These are phyloP conservation scores for Wickerhamiella brachini DNA, from an alignment of 805 yeast genomes.

Conservation along the genomic window DNA sequence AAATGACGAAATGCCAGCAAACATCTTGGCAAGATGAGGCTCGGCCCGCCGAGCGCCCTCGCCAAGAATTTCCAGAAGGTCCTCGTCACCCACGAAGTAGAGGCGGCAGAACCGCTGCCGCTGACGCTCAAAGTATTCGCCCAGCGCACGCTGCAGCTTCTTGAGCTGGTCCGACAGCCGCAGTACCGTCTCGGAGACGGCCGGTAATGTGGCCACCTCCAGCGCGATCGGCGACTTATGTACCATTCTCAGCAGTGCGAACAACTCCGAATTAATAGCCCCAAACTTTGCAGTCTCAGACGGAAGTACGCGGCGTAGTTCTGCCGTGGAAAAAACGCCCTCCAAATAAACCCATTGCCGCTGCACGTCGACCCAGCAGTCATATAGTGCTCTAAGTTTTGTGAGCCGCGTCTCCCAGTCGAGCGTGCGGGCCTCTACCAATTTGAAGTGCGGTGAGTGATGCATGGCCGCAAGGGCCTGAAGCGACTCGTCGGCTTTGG, in stretches of 20 bases:
- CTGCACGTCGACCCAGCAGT: constrained; percentile 72
- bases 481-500: constrained; percentile 45
- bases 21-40: constrained; percentile 56
- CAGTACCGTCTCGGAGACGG: constrained; percentile 33
- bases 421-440: constrained; percentile 44
- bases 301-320: constrained; percentile 51
- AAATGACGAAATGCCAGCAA: constrained; percentile 44
- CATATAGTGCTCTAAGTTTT: constrained; percentile 37
- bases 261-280: constrained; percentile 47
- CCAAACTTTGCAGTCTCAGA: constrained; percentile 54
- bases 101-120: constrained; percentile 67
- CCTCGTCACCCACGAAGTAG: constrained; percentile 84
- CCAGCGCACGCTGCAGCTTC: constrained; percentile 49
- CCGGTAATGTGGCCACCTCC: constrained; percentile 40
- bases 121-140: constrained; percentile 69
- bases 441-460: constrained; percentile 44
- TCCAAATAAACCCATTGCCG: constrained; percentile 77
- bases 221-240: constrained; percentile 37
- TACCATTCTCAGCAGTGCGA: constrained; percentile 35
- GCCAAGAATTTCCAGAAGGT: constrained; percentile 71
- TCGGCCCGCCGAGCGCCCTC: constrained; percentile 30
- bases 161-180: constrained; percentile 41
- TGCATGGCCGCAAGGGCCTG: constrained; percentile 55
- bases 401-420: constrained; percentile 46
- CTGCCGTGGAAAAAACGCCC: constrained; percentile 55